Percentiles rank a stretch among this genome's conserved stretches.
phyloP scores from a whole-genome alignment of 352 stramenopile genomes.

The Pythium rishiriense region DNA sequence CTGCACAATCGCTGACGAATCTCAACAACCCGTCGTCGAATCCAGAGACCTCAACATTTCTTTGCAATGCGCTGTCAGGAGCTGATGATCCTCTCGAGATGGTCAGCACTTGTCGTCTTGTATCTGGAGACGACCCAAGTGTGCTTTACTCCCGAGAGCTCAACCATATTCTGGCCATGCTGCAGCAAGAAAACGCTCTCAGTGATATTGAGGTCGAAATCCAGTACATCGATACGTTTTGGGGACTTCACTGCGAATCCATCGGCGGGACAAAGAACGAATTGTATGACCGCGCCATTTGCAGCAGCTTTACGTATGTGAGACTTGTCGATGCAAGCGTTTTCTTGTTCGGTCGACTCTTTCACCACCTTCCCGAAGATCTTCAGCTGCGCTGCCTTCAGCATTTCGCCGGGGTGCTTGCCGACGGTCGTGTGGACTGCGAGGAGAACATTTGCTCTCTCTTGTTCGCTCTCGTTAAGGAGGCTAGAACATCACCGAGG shows the following conservation, averaged over 20 bases:
- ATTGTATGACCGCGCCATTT: slow-evolving; percentile 37
- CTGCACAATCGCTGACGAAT: slow-evolving; percentile 74
- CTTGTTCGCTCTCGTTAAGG: slow-evolving; percentile 65
- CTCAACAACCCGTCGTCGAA: slow-evolving; percentile 56
- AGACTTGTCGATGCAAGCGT: slow-evolving; percentile 78
- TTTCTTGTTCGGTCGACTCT: slow-evolving; percentile 74
- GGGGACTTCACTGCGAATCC: slow-evolving; percentile 42
- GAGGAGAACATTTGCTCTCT: slow-evolving; percentile 81
- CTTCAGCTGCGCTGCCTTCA: slow-evolving; percentile 81
- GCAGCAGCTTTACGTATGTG: slow-evolving; percentile 81
- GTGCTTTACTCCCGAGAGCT: slow-evolving; percentile 73
- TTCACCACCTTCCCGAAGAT: slow-evolving; percentile 81
- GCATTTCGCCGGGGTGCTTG: slow-evolving; percentile 69
- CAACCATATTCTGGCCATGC: slow-evolving; percentile 72
- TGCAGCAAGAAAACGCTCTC: slow-evolving; percentile 70
- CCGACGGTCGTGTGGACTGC: slow-evolving; percentile 57
- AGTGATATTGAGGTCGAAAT: slow-evolving; percentile 84
- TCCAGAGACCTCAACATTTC: slow-evolving; percentile 62
- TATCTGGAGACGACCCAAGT: slow-evolving; percentile 61
- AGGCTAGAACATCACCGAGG: slow-evolving; percentile 31
- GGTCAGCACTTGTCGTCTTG: slow-evolving; percentile 49
- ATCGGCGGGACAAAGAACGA: slow-evolving; percentile 27
- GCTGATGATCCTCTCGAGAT: slow-evolving; percentile 67
- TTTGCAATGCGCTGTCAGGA: slow-evolving; percentile 54
- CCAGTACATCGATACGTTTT: slow-evolving; percentile 83